Conservation (phyloP, 2,329 filamentous ascomycete species). For the Hirsutella minnesotensis region DNA sequence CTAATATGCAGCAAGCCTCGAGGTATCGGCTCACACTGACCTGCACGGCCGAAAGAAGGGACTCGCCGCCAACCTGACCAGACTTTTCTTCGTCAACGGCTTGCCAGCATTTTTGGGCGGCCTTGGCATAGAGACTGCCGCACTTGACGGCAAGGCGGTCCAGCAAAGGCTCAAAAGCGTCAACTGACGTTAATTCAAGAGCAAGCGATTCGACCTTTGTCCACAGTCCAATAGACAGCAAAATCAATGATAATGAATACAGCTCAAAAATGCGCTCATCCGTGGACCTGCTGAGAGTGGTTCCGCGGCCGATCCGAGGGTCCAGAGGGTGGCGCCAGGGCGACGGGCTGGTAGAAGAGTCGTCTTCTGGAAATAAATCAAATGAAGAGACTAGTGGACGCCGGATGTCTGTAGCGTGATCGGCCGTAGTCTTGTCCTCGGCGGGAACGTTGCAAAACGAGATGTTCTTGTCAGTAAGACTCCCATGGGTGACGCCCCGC, state of each 20-base stretch:
- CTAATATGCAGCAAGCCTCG: conserved; percentile 48
- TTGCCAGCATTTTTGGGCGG: conserved; percentile 58
- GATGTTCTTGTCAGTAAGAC: conserved; percentile 55
- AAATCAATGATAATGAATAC: conserved; percentile 60
- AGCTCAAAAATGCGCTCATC: conserved; percentile 53
- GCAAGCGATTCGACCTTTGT: conserved; percentile 47
- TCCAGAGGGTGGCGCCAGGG: conserved; percentile 52
- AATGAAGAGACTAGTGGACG: conserved; percentile 62
- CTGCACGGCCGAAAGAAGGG: conserved; percentile 41
- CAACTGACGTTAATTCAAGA: conserved; percentile 28
- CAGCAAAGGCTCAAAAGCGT: conserved; percentile 48
- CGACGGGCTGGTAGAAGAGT: conserved; percentile 8
- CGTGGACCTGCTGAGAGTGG: conserved; percentile 33
- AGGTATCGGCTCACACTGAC: conserved; percentile 44
- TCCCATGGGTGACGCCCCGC: conserved; percentile 57
- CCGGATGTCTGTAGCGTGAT: conserved; percentile 48
- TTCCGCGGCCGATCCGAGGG: conserved; percentile 36
- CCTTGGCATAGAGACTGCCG: conserved; percentile 64
- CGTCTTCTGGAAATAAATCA: conserved; percentile 47
- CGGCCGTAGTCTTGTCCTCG: conserved; percentile 25
- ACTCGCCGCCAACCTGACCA: conserved; percentile 33
- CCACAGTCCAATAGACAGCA: conserved; percentile 69
- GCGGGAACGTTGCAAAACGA: conserved; percentile 46
- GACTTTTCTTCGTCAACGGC: conserved; percentile 53
- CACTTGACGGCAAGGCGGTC: conserved; percentile 55